A percentile compares a stretch with the other conserved stretches of the same genome.
These are phyloP conservation scores for Drechslera avenae DNA, from an alignment of 2,329 filamentous ascomycete species.

Conservation along the genomic window DNA sequence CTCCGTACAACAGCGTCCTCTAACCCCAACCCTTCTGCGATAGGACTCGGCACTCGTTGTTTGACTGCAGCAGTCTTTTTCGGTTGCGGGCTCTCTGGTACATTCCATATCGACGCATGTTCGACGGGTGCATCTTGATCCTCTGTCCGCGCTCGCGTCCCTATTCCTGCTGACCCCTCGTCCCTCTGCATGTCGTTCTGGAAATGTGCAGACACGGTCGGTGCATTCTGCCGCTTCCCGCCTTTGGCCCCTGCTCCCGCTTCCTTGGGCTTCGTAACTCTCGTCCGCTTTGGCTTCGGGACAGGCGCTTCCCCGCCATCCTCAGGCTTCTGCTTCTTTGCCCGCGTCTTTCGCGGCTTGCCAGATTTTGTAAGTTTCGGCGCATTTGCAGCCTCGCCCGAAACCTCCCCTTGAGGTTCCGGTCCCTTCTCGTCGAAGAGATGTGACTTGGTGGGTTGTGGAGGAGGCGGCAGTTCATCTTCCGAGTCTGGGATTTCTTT, in stretches of 20 bases:
- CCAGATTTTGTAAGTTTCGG: conserved; percentile 27
- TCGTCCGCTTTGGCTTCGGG: conserved; percentile 32
- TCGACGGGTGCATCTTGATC: not conserved
- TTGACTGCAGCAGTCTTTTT: conserved; percentile 20
- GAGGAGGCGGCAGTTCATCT: conserved; percentile 19
- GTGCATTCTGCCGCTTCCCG: conserved; percentile 21
- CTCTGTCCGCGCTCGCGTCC: not conserved
- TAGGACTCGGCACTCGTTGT: conserved; percentile 11
- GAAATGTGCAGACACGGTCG: conserved; percentile 32
- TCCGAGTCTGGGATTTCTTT: conserved; percentile 23
- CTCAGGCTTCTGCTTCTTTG: conserved; percentile 33
- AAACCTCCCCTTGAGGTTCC: conserved; percentile 11
- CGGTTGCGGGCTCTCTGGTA: conserved; percentile 28
- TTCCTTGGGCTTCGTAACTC: conserved; percentile 30
- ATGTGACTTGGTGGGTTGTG: conserved; percentile 24
- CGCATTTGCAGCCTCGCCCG: conserved; percentile 5
- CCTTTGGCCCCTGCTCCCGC: conserved; percentile 13
- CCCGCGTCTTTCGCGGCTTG: conserved; percentile 39
- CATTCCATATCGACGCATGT: conserved; percentile 32
- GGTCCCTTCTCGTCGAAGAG: conserved; percentile 23
- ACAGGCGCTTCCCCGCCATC: conserved; percentile 16
- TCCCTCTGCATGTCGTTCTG: conserved; percentile 1
- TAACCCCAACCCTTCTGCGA: conserved; percentile 27
- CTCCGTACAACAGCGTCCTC: conserved; percentile 40
- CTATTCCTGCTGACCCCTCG: conserved; percentile 1